A percentile compares a stretch with the other conserved stretches of the same genome.
These are phyloP conservation scores for Catunica adiposa DNA, from an alignment of 2,329 filamentous ascomycete species.

Conservation along the genomic window DNA sequence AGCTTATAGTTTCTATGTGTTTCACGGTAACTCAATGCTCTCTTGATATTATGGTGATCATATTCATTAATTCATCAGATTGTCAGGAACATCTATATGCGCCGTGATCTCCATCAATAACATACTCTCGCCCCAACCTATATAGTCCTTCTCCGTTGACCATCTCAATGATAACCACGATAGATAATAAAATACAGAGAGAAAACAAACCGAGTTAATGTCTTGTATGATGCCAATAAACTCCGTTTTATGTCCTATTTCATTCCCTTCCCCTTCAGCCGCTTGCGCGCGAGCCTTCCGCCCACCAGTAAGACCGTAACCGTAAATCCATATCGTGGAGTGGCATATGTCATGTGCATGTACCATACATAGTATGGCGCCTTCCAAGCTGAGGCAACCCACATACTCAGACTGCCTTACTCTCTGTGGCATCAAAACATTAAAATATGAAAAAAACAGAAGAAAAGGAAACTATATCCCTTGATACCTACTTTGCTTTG, in stretches of 20 bases:
- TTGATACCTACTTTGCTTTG: conserved; percentile 8
- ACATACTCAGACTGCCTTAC: not conserved
- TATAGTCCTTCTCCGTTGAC: not conserved
- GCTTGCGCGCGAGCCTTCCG: not conserved
- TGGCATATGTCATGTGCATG: not conserved
- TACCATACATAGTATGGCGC: not conserved
- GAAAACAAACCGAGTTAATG: conserved; percentile 4
- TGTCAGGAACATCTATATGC: not conserved
- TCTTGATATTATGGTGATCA: no score
- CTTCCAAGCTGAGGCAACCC: no score
- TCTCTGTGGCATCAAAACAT: conserved; percentile 4
- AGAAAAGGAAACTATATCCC: conserved; percentile 4
- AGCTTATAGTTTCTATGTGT: no score
- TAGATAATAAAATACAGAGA: conserved; percentile 5
- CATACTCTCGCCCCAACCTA: no score
- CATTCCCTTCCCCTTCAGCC: not conserved
- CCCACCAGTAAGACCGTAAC: not conserved
- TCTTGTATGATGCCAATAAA: conserved; percentile 9
- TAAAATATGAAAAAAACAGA: conserved; percentile 7
- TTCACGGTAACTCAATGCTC: no score
- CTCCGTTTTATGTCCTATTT: conserved; percentile 9
- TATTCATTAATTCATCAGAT: no score
- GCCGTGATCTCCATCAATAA: no score
- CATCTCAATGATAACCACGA: not conserved
- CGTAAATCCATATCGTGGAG: conserved; percentile 4